Evolutionary conservation across 2,329 filamentous ascomycete species (phyloP).

Genomic region (Exophiala spinifera): DNA sequence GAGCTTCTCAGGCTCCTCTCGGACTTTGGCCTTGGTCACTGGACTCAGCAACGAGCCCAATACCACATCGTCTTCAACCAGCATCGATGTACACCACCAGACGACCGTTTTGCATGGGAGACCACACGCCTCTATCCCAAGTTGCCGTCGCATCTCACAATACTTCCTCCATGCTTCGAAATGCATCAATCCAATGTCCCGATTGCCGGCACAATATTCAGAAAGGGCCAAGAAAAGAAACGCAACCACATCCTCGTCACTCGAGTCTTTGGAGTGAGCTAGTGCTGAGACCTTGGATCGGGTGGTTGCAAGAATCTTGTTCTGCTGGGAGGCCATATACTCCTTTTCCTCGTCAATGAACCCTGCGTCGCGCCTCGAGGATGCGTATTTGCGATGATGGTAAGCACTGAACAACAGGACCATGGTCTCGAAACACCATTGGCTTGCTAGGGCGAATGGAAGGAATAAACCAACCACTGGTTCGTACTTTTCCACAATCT

Average conservation of each 20-base stretch:
- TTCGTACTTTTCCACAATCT: conserved; percentile 15
- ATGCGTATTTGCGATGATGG: conserved; percentile 5
- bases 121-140: conserved; percentile 11
- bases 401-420: conserved; percentile 18
- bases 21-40: conserved; percentile 9
- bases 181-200: conserved; percentile 21
- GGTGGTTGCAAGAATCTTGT: conserved; percentile 18
- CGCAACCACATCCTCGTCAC: conserved; percentile 20
- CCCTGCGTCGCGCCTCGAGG: not conserved
- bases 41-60: conserved; percentile 15
- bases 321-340: conserved; percentile 19
- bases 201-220: conserved; percentile 18
- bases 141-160: conserved; percentile 19
- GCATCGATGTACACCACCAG: conserved; percentile 23
- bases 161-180: conserved; percentile 23
- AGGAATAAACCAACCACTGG: conserved; percentile 16
- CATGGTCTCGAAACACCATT: conserved; percentile 25
- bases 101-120: conserved; percentile 22
- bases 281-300: conserved; percentile 20
- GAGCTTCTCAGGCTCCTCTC: conserved; percentile 17
- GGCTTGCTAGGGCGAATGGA: conserved; percentile 17
- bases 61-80: conserved; percentile 16
- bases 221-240: conserved; percentile 21
- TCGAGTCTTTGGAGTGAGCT: conserved; percentile 13
- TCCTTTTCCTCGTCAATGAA: conserved; percentile 15